Evolutionary conservation across 2,329 filamentous ascomycete species (phyloP).

Genomic region (Penicillium brevicompactum): DNA sequence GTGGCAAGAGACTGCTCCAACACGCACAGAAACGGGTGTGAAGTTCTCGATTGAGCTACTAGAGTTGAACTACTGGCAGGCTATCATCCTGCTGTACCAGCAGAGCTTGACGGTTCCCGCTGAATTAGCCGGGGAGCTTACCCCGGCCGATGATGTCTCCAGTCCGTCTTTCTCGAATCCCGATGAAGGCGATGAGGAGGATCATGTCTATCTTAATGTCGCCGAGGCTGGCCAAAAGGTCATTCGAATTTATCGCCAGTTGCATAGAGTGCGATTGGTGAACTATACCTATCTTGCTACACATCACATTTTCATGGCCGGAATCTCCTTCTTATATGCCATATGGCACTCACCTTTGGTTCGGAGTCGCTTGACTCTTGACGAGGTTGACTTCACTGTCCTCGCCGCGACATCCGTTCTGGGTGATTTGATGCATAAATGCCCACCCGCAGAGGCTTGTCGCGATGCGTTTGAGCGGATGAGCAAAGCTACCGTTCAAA

Average conservation of each 20-base stretch:
- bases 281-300: constrained; percentile 97
- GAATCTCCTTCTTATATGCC: constrained; percentile 90
- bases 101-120: constrained; percentile 86
- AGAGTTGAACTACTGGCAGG: constrained; percentile 97
- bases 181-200: constrained; percentile 69
- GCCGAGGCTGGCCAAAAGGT: constrained; percentile 94
- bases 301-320: constrained; percentile 96
- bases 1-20: constrained; percentile 84
- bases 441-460: constrained; percentile 91
- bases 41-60: constrained; percentile 87
- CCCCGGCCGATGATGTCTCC: constrained; percentile 59
- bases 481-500: constrained; percentile 91
- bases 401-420: constrained; percentile 91
- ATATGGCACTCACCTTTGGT: constrained; percentile 96
- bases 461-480: constrained; percentile 93
- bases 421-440: constrained; percentile 88
- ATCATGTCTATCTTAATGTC: constrained; percentile 89
- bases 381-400: constrained; percentile 97
- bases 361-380: constrained; percentile 80
- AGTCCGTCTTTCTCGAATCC: constrained; percentile 54
- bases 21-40: constrained; percentile 77
- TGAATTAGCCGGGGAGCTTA: constrained; percentile 77
- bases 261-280: constrained; percentile 84
- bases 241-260: constrained; percentile 82
- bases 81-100: constrained; percentile 91